These are phyloP conservation scores for Tephrocybe rancida DNA, from an alignment of 768 basidiomycete genomes.

Conservation along the genomic window DNA sequence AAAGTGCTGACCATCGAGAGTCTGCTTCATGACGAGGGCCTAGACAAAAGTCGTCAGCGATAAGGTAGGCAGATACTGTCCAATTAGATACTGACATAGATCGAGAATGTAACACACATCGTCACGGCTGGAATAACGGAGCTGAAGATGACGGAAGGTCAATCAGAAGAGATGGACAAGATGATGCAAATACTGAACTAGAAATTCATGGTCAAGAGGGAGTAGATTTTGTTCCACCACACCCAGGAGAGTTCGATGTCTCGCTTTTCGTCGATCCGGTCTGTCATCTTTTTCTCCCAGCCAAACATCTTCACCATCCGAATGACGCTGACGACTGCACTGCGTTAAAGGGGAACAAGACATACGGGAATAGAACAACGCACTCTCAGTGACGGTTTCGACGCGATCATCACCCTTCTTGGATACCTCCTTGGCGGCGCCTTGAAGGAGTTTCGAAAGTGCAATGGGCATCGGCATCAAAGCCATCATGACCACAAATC, in stretches of 20 bases:
- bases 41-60: background rate
- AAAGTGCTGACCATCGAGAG: conserved; percentile 11
- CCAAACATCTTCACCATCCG: conserved; percentile 76
- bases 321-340: conserved; percentile 42
- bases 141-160: conserved; percentile 29
- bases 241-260: conserved; percentile 59
- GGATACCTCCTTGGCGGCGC: conserved; percentile 48
- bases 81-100: conserved; percentile 31
- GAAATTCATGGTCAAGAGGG: conserved; percentile 41
- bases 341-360: background rate
- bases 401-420: conserved; percentile 58
- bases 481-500: conserved; percentile 49
- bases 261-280: conserved; percentile 56
- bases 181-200: conserved; percentile 56
- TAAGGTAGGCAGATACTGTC: background rate
- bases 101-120: conserved; percentile 64
- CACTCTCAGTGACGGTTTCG: conserved; percentile 61
- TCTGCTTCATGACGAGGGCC: conserved; percentile 12
- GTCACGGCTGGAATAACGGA: conserved; percentile 60
- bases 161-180: too few species aligned
- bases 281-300: conserved; percentile 58
- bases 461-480: conserved; percentile 59
- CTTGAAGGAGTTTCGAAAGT: conserved; percentile 46
- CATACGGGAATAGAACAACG: conserved; percentile 17
- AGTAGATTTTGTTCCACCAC: conserved; percentile 51